Conservation (phyloP, 2,329 filamentous ascomycete genomes). For the Ophiognomonia clavigignenti-juglandacearum region DNA sequence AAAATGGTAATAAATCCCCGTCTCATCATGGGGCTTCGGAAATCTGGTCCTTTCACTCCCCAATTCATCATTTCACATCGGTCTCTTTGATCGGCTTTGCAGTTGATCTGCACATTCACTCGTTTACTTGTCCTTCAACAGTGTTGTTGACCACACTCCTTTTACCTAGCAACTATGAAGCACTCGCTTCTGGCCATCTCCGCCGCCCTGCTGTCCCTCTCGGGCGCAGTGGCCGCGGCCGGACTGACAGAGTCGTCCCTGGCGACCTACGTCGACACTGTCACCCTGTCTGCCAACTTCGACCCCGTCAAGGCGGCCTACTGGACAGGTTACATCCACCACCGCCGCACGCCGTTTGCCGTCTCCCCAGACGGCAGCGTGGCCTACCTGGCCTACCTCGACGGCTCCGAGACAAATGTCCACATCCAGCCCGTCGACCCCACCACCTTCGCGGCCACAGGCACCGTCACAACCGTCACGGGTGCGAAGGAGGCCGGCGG, state of each 20-base stretch:
- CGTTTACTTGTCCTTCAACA: constrained; percentile 9
- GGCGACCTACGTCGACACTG: constrained; percentile 31
- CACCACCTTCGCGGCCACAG: constrained; percentile 47
- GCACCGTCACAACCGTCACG: constrained; percentile 45
- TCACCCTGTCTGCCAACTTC: constrained; percentile 46
- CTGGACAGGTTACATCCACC: constrained; percentile 57
- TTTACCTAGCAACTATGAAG: background rate
- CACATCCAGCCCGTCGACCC: constrained; percentile 54
- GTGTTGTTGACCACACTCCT: constrained; percentile 11
- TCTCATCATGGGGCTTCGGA: background rate
- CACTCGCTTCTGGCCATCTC: constrained; percentile 4
- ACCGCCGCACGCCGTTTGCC: constrained; percentile 58
- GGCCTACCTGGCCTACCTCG: constrained; percentile 57
- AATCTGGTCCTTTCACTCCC: background rate
- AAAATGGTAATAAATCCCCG: too few species aligned
- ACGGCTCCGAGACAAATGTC: constrained; percentile 48
- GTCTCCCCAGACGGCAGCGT: constrained; percentile 55
- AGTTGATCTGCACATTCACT: constrained; percentile 17
- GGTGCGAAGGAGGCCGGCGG: constrained; percentile 55
- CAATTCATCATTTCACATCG: background rate
- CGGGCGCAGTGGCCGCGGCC: constrained; percentile 6
- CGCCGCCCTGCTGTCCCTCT: constrained; percentile 11
- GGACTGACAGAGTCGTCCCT: constrained; percentile 21
- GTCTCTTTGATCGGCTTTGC: background rate
- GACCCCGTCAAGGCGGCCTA: constrained; percentile 55